These are phyloP conservation scores for Stentor roeselii DNA, from an alignment of 73 alveolate genomes.

Conservation along the genomic window DNA sequence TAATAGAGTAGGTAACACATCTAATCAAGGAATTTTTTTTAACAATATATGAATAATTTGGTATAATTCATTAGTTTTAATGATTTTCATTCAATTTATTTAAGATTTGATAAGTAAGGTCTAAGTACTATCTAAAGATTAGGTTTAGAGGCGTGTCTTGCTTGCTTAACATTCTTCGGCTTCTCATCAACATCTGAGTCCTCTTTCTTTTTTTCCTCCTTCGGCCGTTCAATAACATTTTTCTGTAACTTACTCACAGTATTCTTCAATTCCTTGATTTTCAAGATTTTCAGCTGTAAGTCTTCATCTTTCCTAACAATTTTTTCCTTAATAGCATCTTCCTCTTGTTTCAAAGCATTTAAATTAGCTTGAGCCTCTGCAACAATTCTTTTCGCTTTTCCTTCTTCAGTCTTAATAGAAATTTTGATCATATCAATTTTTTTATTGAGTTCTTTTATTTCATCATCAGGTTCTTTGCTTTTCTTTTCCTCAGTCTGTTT, in stretches of 20 bases:
- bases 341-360: not conserved
- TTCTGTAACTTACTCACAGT: not conserved
- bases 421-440: not conserved
- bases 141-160: too few relatives aligned
- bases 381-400: not conserved
- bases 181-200: too few relatives aligned
- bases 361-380: not conserved
- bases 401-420: not conserved
- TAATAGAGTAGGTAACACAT: too few relatives aligned
- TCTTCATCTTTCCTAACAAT: not conserved
- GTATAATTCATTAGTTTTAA: too few relatives aligned
- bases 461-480: not conserved
- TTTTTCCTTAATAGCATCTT: not conserved
- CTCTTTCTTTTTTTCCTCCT: not conserved
- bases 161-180: too few relatives aligned
- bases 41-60: too few relatives aligned
- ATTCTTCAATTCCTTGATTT: slow-evolving; percentile 3
- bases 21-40: too few relatives aligned
- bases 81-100: too few relatives aligned
- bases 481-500: not conserved
- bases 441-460: not conserved
- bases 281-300: not conserved
- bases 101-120: too few relatives aligned
- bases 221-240: not conserved
- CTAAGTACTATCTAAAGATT: too few relatives aligned